Evolutionary conservation across 352 stramenopile species (phyloP).

Genomic region (Pythium angustatum): DNA sequence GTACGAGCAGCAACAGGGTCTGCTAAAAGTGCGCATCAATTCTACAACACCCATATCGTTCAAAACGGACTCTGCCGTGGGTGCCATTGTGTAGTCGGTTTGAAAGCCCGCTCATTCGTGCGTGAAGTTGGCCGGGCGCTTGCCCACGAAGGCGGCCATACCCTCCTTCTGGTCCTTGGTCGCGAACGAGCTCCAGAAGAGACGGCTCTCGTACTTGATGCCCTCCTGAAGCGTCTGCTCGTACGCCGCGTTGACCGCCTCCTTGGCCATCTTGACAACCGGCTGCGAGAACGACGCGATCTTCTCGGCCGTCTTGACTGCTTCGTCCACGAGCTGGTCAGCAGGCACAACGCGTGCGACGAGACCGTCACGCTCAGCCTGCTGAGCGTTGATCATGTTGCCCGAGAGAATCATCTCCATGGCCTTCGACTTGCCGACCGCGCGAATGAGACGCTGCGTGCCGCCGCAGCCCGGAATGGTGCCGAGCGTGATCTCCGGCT

Average conservation of each 20-base stretch:
- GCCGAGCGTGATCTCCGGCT: constrained; percentile 98
- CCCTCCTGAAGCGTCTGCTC: constrained; percentile 95
- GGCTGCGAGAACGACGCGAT: constrained; percentile 96
- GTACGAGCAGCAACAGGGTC: too few species aligned
- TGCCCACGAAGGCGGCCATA: constrained; percentile 98
- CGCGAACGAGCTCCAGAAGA: constrained; percentile 98
- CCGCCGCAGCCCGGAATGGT: constrained; percentile 97
- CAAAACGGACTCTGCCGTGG: too few species aligned
- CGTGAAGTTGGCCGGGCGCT: constrained; percentile 94
- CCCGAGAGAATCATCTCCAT: constrained; percentile 99
- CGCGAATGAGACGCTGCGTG: constrained; percentile 96
- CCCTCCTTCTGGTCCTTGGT: constrained; percentile 94
- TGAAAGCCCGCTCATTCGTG: constrained; percentile 78
- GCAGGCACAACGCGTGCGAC: constrained; percentile 93
- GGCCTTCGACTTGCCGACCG: constrained; percentile 97
- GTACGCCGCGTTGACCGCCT: constrained; percentile 93
- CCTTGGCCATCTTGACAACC: constrained; percentile 96
- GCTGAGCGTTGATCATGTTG: constrained; percentile 95
- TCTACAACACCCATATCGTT: neutral
- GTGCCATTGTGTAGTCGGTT: too few species aligned
- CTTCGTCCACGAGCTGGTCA: constrained; percentile 92
- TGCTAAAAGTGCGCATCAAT: neutral
- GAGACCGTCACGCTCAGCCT: constrained; percentile 93
- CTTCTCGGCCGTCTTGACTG: constrained; percentile 94
- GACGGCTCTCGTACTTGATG: constrained; percentile 95